phyloP scores from a whole-genome alignment of 306 rosid species.

The Lathyrus aphaca region DNA sequence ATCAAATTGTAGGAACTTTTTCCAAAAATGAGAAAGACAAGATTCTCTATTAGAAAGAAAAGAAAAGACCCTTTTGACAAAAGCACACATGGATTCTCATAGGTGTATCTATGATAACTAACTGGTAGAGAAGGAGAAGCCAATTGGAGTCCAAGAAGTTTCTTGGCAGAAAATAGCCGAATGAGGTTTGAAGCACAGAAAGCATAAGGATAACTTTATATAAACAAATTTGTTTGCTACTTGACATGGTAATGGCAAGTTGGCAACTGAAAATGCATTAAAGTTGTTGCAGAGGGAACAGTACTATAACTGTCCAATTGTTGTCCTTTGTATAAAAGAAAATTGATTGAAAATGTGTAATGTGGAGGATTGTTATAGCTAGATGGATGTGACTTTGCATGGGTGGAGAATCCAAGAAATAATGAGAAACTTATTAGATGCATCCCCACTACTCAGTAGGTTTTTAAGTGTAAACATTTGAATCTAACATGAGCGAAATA shows the following conservation, averaged over 20 bases:
- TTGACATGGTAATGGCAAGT: conserved; percentile 33
- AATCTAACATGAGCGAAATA: too few relatives aligned
- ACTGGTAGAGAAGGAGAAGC: conserved; percentile 52
- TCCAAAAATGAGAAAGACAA: conserved; percentile 55
- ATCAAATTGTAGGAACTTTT: conserved; percentile 42
- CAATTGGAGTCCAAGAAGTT: conserved; percentile 52
- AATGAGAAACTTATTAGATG: conserved; percentile 30
- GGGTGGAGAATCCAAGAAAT: conserved; percentile 52
- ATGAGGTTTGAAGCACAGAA: conserved; percentile 46
- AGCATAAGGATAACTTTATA: conserved; percentile 20
- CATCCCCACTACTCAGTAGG: conserved; percentile 49
- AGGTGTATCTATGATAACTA: conserved; percentile 37
- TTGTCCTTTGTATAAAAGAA: conserved; percentile 25
- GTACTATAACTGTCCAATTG: conserved; percentile 39
- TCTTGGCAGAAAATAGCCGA: conserved; percentile 56
- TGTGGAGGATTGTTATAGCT: conserved; percentile 35
- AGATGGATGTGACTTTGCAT: conserved; percentile 71
- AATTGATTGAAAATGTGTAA: conserved; percentile 30
- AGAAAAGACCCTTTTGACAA: conserved; percentile 33
- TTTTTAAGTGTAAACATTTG: conserved; percentile 7
- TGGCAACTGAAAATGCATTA: conserved; percentile 37
- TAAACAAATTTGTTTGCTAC: conserved; percentile 20
- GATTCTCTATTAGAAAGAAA: conserved; percentile 46
- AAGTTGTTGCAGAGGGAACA: conserved; percentile 41
- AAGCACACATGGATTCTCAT: conserved; percentile 37